Evolutionary conservation across 768 basidiomycete genomes (phyloP).

Genomic region (Fomitopsis pulvina): DNA sequence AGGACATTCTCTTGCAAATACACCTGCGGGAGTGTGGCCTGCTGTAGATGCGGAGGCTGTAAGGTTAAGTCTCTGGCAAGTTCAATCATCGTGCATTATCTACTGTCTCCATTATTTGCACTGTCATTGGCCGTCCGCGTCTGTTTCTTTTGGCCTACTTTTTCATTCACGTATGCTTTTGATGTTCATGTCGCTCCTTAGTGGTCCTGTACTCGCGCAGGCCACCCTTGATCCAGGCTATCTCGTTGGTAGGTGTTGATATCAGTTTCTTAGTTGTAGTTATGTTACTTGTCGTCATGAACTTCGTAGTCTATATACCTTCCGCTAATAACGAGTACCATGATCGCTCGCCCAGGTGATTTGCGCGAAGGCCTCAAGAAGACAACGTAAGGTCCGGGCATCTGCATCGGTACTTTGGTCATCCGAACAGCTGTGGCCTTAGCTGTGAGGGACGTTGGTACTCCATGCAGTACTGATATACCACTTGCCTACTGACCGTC

Average conservation of each 20-base stretch:
- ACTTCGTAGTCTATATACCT: too few species aligned
- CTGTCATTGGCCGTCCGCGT: not conserved
- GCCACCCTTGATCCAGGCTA: conserved; percentile 1
- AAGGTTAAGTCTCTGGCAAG: not conserved
- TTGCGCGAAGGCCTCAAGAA: too few species aligned
- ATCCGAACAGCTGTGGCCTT: too few species aligned
- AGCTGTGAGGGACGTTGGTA: too few species aligned
- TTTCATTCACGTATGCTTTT: not conserved
- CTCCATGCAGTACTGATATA: too few species aligned
- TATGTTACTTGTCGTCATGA: not conserved
- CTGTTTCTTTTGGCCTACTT: not conserved
- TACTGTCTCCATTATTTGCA: conserved; percentile 3
- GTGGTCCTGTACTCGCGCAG: not conserved
- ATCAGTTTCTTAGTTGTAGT: not conserved
- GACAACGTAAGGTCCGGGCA: too few species aligned
- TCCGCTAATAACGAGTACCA: too few species aligned
- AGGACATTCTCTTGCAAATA: conserved; percentile 81
- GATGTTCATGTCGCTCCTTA: conserved; percentile 1
- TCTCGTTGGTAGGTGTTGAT: not conserved
- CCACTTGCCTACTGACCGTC: too few species aligned
- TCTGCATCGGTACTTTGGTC: too few species aligned
- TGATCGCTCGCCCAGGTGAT: too few species aligned
- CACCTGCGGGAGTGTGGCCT: conserved; percentile 84
- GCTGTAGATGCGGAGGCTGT: conserved; percentile 33
- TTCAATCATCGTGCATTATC: conserved; percentile 3